A percentile compares a stretch with the other conserved stretches of the same genome.
These are phyloP conservation scores for Rhodotorula sp. DNA, from an alignment of 1,284 basidiomycete genomes.

Conservation along the genomic window DNA sequence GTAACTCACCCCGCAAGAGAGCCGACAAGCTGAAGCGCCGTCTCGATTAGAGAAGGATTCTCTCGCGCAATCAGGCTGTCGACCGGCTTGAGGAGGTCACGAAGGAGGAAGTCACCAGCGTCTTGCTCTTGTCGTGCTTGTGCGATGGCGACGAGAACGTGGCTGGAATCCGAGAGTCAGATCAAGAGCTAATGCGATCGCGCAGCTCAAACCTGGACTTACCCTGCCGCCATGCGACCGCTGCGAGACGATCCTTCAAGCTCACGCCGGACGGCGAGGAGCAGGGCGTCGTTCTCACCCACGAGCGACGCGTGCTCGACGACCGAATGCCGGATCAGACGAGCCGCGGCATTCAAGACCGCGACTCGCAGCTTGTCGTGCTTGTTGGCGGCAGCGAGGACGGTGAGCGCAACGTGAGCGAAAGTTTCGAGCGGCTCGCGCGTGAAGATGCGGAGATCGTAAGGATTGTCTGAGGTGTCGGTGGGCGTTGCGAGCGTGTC, in stretches of 20 bases:
- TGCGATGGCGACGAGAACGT: constrained; percentile 19
- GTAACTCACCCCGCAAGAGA: constrained; percentile 24
- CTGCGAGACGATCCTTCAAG: constrained; percentile 15
- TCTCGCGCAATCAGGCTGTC: not conserved
- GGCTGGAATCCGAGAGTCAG: not conserved
- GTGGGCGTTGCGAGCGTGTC: not conserved
- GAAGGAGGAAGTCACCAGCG: not conserved
- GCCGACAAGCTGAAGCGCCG: constrained; percentile 18
- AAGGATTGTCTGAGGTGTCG: not conserved
- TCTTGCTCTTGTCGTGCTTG: constrained; percentile 12
- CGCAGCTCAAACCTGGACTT: not conserved
- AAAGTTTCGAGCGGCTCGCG: constrained; percentile 17
- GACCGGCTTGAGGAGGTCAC: constrained; percentile 9
- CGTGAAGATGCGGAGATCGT: constrained; percentile 9
- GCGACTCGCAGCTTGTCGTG: constrained; percentile 14
- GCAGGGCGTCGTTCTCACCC: too few species aligned
- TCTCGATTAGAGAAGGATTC: constrained; percentile 9
- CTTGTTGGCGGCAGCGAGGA: not conserved
- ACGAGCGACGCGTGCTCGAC: not conserved
- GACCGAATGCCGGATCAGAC: constrained; percentile 18
- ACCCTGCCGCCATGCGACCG: constrained; percentile 25
- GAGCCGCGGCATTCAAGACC: constrained; percentile 1
- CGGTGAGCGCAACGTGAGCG: not conserved
- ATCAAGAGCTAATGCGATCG: not conserved
- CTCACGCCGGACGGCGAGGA: constrained; percentile 7